These are phyloP conservation scores for Piper longum DNA, from an alignment of 164 flowering plant genomes.

Conservation along the genomic window DNA sequence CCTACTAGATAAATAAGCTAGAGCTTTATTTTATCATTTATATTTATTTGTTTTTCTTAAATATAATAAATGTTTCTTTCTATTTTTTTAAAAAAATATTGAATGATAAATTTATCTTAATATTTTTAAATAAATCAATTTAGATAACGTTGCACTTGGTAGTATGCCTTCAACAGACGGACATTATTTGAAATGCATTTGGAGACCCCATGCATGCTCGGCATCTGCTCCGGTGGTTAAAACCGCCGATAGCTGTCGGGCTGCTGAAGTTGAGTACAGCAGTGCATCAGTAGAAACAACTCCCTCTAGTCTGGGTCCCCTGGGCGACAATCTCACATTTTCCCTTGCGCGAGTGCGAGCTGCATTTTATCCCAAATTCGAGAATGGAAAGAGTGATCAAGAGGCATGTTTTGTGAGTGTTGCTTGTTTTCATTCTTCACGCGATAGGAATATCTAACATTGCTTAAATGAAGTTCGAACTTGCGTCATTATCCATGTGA, in stretches of 20 bases:
- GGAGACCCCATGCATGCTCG: constrained; percentile 48
- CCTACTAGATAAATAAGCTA: no score
- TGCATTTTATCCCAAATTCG: constrained; percentile 96
- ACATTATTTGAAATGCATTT: constrained; percentile 16
- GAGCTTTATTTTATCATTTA: no score
- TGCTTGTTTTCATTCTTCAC: no score
- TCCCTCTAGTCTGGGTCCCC: constrained; percentile 22
- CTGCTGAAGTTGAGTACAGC: constrained; percentile 5
- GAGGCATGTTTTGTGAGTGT: constrained; percentile 41
- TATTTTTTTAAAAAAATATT: no score
- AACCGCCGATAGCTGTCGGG: constrained; percentile 10
- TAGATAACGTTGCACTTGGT: constrained; percentile 14
- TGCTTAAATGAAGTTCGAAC: no score
- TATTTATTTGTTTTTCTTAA: no score
- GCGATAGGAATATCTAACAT: no score
- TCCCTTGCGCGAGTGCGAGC: constrained; percentile 71
- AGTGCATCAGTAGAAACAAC: constrained; percentile 12
- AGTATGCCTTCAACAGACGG: constrained; percentile 11
- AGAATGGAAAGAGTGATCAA: constrained; percentile 92
- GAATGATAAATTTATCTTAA: no score
- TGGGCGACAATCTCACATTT: constrained; percentile 51
- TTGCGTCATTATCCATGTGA: no score
- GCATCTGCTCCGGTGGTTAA: constrained; percentile 31
- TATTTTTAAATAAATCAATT: no score
- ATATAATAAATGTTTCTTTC: no score